Percentiles rank a stretch among this genome's conserved stretches.
phyloP scores from a whole-genome alignment of 495 filamentous ascomycete species.

The Xylaria nigripes region DNA sequence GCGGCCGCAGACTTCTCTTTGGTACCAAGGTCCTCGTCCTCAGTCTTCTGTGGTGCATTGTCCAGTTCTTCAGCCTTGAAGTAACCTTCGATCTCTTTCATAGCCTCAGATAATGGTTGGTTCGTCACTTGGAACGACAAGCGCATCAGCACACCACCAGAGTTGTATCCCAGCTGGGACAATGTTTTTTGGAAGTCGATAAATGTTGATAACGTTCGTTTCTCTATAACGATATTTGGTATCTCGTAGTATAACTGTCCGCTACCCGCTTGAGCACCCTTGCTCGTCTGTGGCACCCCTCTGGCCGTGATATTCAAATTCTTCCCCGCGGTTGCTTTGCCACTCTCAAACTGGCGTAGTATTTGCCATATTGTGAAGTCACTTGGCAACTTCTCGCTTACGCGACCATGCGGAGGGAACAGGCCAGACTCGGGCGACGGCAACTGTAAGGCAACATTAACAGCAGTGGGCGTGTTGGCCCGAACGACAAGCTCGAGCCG shows the following conservation, averaged over 20 bases:
- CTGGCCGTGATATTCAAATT: conserved; percentile 72
- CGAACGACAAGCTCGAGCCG: conserved; percentile 86
- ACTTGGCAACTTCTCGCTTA: conserved; percentile 75
- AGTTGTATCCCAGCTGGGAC: conserved; percentile 77
- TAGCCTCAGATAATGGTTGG: conserved; percentile 74
- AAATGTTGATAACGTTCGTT: conserved; percentile 64
- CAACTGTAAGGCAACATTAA: conserved; percentile 78
- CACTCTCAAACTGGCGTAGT: conserved; percentile 77
- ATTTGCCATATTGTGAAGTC: conserved; percentile 81
- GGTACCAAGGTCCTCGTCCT: conserved; percentile 1
- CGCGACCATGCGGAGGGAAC: conserved; percentile 47
- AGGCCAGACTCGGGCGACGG: conserved; percentile 55
- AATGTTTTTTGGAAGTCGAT: conserved; percentile 79
- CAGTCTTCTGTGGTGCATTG: conserved; percentile 4
- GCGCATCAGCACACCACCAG: conserved; percentile 67
- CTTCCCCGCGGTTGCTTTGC: conserved; percentile 45
- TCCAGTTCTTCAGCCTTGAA: conserved; percentile 44
- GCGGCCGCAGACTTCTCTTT: conserved; percentile 3
- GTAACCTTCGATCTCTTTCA: conserved; percentile 67
- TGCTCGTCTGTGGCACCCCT: conserved; percentile 51
- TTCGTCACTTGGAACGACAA: conserved; percentile 67
- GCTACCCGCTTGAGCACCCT: conserved; percentile 44
- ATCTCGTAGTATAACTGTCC: conserved; percentile 81
- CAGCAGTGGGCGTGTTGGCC: conserved; percentile 70
- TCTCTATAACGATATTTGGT: conserved; percentile 75